Base-by-base conservation (phyloP, 2,329 filamentous ascomycete genomes). In the Zasmidium cellare region DNA sequence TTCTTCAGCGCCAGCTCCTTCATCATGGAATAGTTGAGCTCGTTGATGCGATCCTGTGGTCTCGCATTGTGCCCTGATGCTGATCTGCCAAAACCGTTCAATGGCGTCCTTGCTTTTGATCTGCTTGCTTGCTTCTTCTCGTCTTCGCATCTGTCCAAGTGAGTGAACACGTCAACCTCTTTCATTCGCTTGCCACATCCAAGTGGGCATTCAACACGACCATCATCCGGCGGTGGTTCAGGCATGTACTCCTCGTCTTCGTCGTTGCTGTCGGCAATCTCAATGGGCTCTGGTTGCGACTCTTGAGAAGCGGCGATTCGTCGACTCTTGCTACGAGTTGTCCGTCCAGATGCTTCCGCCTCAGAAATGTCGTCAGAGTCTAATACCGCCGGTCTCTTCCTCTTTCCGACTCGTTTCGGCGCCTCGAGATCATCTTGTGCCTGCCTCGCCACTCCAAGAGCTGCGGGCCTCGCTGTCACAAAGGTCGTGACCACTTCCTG, bases 401-500 rank as follows among this genome's bases (percentile, higher is more conserved):
- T 77, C 68, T 89, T 91, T 1, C 68, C 72, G 3, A 67, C 64
- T 31, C 53, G 59, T 38, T 59, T 51, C 22, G 57, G 52, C 14
- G 61, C 56, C 18, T 53, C 64, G 18, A 51, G 41, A 57, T 65
- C 66, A 54, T 72, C 66, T 38, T 63, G 51, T 16, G 65, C 47
- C 25, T 67, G 63, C n/a, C 72, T 66, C 25, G 91, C 91, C 67
- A 92, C 79, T 1, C 82, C 78, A 23, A 97, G 73, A 2, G 89
- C 80, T 19, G 77, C 76, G 2, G 82, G 74, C 55, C 93, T 82
- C 3, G 86, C 85, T 53, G 80, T 82, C 63, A 84, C 79, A 65
- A 97, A 99, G 0, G 87, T 84, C 41, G 91, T 87, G 9, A 96
- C 90, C 1, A 93, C 82, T 71, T 97, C 92, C 69, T 94, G 86